These are phyloP conservation scores for Penicillium brevicompactum DNA, from an alignment of 2,329 filamentous ascomycete species.

Conservation along the genomic window DNA sequence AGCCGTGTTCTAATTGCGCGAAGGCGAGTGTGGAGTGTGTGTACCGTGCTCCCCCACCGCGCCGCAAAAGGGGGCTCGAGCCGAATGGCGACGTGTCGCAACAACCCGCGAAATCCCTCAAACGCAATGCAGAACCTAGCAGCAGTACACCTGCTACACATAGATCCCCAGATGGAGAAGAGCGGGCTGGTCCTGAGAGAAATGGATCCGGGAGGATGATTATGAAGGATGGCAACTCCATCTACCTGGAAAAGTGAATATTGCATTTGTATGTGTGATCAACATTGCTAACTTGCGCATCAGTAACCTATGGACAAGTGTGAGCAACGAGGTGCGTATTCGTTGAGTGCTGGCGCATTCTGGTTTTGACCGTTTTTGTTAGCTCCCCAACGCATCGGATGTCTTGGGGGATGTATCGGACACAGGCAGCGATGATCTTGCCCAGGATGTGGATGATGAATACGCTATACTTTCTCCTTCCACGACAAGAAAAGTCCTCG, in stretches of 20 bases:
- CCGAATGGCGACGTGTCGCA: constrained; percentile 6
- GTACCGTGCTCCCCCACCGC: constrained; percentile 31
- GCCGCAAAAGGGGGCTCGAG: constrained; percentile 27
- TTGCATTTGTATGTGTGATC: not conserved
- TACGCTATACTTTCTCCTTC: constrained; percentile 14
- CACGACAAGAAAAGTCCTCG: not conserved
- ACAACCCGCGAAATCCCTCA: constrained; percentile 13
- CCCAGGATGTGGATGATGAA: constrained; percentile 14
- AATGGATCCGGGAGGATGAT: constrained; percentile 24
- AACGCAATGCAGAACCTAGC: not conserved
- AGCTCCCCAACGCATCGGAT: constrained; percentile 26
- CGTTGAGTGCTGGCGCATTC: not conserved
- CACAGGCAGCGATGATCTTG: constrained; percentile 5
- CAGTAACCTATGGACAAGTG: constrained; percentile 25
- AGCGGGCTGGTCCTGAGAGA: not conserved
- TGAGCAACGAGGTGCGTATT: constrained; percentile 21
- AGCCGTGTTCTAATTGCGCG: constrained; percentile 49
- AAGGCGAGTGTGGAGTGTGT: constrained; percentile 43
- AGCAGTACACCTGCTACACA: not conserved
- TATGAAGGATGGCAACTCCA: constrained; percentile 24
- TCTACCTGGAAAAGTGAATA: constrained; percentile 29
- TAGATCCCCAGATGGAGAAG: not conserved
- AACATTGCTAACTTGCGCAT: not conserved
- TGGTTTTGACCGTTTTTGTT: constrained; percentile 1
- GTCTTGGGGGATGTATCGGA: constrained; percentile 17